These are phyloP conservation scores for Ophiosphaerella korrae DNA, from an alignment of 2,329 filamentous ascomycete genomes.

Conservation along the genomic window DNA sequence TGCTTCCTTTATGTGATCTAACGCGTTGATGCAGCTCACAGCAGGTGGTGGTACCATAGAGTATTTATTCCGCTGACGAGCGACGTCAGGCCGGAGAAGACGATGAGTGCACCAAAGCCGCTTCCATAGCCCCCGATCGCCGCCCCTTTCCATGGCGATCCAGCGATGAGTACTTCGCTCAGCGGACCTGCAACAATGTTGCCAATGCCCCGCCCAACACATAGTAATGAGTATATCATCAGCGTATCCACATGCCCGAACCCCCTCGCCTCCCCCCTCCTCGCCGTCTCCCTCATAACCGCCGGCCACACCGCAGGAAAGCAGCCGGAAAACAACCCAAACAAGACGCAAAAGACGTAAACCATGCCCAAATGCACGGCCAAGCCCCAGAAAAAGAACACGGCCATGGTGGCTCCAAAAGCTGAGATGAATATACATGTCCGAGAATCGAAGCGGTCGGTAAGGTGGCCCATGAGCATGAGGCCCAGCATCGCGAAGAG, in stretches of 20 bases:
- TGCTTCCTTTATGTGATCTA: neutral
- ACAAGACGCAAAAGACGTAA: constrained; percentile 37
- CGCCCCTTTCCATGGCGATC: neutral
- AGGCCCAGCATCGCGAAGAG: constrained; percentile 45
- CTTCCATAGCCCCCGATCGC: constrained; percentile 1
- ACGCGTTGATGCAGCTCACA: too few relatives aligned
- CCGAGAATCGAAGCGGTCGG: constrained; percentile 51
- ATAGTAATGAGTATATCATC: neutral
- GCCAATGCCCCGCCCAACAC: neutral
- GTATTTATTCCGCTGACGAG: neutral
- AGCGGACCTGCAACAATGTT: constrained; percentile 1
- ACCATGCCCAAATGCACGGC: constrained; percentile 45
- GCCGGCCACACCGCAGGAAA: constrained; percentile 33
- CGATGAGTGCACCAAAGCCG: constrained; percentile 1
- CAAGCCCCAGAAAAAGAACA: constrained; percentile 56
- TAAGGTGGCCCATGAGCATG: constrained; percentile 42
- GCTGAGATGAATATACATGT: constrained; percentile 51
- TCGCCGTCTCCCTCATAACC: constrained; percentile 18
- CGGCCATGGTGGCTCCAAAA: constrained; percentile 46
- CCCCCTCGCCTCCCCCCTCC: neutral
- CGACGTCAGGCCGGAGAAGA: neutral
- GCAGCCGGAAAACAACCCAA: constrained; percentile 43
- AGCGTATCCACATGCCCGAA: constrained; percentile 2
- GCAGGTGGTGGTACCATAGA: too few relatives aligned
- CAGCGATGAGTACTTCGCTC: neutral